Percentiles rank a stretch among this genome's conserved stretches.
These are phyloP conservation scores for Bothriochloa decipiens DNA, from an alignment of 176 grass and related monocot genomes.

Conservation along the genomic window DNA sequence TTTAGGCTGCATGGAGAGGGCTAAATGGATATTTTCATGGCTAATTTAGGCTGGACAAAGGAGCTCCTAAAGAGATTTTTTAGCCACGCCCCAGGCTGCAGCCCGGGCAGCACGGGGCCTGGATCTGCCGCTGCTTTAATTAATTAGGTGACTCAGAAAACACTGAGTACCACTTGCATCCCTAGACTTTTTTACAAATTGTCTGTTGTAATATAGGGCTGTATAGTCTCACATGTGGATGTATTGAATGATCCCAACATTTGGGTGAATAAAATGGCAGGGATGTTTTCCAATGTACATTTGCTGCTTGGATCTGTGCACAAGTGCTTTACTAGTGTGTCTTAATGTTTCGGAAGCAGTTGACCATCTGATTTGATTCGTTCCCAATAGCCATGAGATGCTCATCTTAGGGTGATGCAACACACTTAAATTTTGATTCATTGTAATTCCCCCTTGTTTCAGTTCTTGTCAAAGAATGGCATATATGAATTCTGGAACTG, in stretches of 20 bases:
- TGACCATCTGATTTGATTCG: too few species aligned
- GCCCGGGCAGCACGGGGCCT: too few species aligned
- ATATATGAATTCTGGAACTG: constrained; percentile 99
- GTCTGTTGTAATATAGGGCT: background rate
- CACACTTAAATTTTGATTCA: background rate
- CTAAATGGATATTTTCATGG: too few species aligned
- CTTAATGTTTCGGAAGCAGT: background rate
- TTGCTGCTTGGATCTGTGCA: background rate
- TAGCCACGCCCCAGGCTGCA: too few species aligned
- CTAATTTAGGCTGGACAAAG: too few species aligned
- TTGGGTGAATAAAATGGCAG: background rate
- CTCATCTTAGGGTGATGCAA: background rate
- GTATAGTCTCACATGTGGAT: background rate
- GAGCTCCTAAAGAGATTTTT: too few species aligned
- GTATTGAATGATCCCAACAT: background rate
- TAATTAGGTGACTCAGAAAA: background rate
- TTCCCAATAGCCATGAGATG: too few species aligned
- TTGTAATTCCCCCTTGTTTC: constrained; percentile 38
- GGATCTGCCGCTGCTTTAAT: too few species aligned
- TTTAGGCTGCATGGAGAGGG: too few species aligned
- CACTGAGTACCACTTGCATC: background rate
- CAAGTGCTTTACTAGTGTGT: background rate
- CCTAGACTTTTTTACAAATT: constrained; percentile 12
- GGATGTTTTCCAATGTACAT: background rate
- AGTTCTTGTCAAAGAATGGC: constrained; percentile 99